These are phyloP conservation scores for Irpex sp. DNA, from an alignment of 1,284 basidiomycete genomes.

Conservation along the genomic window DNA sequence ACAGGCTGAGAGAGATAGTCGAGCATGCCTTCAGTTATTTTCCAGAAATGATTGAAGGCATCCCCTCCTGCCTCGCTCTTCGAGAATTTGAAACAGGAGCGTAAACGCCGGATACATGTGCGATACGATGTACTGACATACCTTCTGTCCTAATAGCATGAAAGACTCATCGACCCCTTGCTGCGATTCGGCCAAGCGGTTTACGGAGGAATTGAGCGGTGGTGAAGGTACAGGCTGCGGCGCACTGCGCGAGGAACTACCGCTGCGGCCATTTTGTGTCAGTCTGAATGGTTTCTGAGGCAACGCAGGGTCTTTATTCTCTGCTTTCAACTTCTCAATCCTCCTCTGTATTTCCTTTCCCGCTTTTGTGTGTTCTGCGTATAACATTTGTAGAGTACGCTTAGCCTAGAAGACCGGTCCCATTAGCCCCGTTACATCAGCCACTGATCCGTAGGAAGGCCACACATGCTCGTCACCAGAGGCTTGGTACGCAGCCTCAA, in stretches of 20 bases:
- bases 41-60: conserved; percentile 84
- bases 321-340: conserved; percentile 64
- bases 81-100: background rate
- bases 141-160: conserved; percentile 75
- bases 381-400: conserved; percentile 67
- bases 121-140: conserved; percentile 19
- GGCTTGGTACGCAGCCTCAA: conserved; percentile 63
- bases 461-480: conserved; percentile 67
- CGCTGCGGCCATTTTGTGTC: conserved; percentile 18
- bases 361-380: conserved; percentile 66
- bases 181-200: conserved; percentile 61
- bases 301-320: conserved; percentile 68
- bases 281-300: conserved; percentile 29
- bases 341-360: conserved; percentile 66
- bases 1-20: conserved; percentile 80
- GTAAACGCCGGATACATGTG: background rate
- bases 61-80: conserved; percentile 44
- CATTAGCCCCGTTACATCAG: background rate
- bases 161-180: conserved; percentile 79
- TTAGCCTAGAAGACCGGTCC: conserved; percentile 50
- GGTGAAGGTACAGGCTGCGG: conserved; percentile 37
- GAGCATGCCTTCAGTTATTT: conserved; percentile 76
- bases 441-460: conserved; percentile 5
- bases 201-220: conserved; percentile 33
- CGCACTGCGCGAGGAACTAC: conserved; percentile 14